Evolutionary conservation across 805 yeast species (phyloP), one percentile per base, ranked within the genome.

Genomic region (Pichia phayaonensis): DNA sequence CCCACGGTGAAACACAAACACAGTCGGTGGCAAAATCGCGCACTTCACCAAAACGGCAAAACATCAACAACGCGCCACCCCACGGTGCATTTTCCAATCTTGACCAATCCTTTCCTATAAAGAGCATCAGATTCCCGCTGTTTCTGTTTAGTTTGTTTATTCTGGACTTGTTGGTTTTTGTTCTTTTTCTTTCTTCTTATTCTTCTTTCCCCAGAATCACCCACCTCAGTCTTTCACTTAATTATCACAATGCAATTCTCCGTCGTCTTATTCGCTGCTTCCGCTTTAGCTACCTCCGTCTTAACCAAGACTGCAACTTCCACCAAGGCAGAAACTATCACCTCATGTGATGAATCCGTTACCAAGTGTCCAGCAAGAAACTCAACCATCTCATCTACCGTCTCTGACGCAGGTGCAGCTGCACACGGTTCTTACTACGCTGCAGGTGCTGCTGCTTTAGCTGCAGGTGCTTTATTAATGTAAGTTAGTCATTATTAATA

Each of bases 201-300:
- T 31, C 34, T 34, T 29, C 16, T 34, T 40, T 38, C 20, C 36
- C 36, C 41, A 26, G n/a, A 39, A 26, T 29, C 44, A 44, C 47
- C 36, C 52, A 48, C 44, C 21, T 12, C 36, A 43, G 55, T 54
- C 63, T 52, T 54, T 56, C 66, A 40, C 48, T 60, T 48, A 46
- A 52, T 41, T 54, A 54, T 53, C 44, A 70, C 53, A 69, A 73
- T 73, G 77, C 74, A 72, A 69, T 72, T 71, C 74, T 66, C 66
- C 59, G 67, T 68, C 62, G 63, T 68, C 52, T 57, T 66, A 44
- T 47, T 51, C 31, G 54, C 55, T 46, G 45, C 70, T 47, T 63
- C 67, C 49, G 71, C 70, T 58, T 59, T 65, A 50, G 71, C 65
- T 56, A 56, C 56, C 44, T 55, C 64, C 18, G 38, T 34, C 38